phyloP scores from a whole-genome alignment of 73 alveolate genomes.

The Blepharisma stoltei region DNA sequence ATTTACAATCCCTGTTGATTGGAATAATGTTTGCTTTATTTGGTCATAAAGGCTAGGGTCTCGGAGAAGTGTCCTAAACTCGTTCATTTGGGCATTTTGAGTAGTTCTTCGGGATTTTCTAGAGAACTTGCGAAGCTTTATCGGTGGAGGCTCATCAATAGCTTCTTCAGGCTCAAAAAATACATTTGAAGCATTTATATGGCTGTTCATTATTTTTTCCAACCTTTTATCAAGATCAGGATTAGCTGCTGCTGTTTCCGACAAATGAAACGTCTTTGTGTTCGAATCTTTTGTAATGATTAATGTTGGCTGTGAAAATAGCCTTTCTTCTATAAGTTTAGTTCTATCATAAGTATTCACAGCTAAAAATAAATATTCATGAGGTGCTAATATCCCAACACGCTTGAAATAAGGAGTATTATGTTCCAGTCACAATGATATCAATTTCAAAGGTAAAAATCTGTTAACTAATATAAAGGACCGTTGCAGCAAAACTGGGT shows the following conservation, averaged over 20 bases:
- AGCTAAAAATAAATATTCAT: background rate
- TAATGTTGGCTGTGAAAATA: background rate
- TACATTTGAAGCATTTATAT: background rate
- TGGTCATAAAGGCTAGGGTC: background rate
- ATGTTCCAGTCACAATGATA: background rate
- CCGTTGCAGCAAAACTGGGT: background rate
- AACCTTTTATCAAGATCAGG: background rate
- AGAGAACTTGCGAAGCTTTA: too few relatives aligned
- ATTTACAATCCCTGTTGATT: background rate
- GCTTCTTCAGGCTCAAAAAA: constrained; percentile 1
- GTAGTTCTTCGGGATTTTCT: background rate
- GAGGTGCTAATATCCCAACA: background rate
- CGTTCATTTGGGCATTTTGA: background rate
- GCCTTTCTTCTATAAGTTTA: background rate
- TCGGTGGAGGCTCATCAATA: background rate
- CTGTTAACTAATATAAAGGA: background rate
- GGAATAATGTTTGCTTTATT: background rate
- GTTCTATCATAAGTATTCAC: constrained; percentile 1
- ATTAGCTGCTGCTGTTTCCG: background rate
- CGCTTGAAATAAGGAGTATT: background rate
- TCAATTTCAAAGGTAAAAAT: constrained; percentile 8
- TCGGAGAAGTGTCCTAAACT: background rate
- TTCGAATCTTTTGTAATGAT: background rate
- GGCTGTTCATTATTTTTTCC: background rate
- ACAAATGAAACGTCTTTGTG: background rate